phyloP scores from a whole-genome alignment of 371 early-diverging fungal species.

The Rhizopus delemar region DNA sequence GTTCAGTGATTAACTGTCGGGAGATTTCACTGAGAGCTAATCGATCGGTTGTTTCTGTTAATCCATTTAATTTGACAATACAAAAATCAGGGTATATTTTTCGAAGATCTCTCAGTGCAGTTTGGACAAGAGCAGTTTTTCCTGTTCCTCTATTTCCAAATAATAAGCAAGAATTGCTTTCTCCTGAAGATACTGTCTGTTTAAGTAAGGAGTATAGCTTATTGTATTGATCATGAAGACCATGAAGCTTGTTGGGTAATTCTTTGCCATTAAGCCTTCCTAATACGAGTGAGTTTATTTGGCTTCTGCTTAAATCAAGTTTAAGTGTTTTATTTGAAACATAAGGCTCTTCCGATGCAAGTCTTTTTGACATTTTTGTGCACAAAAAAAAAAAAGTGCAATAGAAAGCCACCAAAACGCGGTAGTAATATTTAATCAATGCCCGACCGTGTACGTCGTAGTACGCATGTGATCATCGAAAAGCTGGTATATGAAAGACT shows the following conservation, averaged over 20 bases:
- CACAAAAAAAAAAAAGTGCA: neutral
- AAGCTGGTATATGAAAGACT: neutral
- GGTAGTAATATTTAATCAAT: too few species aligned
- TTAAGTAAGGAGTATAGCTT: constrained; percentile 55
- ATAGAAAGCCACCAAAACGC: neutral
- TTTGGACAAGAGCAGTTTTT: constrained; percentile 54
- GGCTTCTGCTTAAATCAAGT: neutral
- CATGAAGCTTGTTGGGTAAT: constrained; percentile 42
- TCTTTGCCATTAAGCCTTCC: constrained; percentile 17
- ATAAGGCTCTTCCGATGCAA: neutral
- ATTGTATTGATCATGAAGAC: constrained; percentile 65
- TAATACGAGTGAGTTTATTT: neutral
- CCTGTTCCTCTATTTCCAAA: constrained; percentile 79
- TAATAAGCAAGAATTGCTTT: constrained; percentile 79
- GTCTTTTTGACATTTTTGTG: constrained; percentile 4
- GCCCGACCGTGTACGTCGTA: too few species aligned
- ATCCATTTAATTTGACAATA: constrained; percentile 76
- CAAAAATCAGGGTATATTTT: constrained; percentile 53
- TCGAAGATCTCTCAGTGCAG: constrained; percentile 43
- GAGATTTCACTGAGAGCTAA: constrained; percentile 82
- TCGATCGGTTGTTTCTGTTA: constrained; percentile 81
- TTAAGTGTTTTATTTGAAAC: neutral
- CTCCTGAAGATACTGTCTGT: constrained; percentile 63
- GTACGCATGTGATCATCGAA: too few species aligned
- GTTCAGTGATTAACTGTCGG: constrained; percentile 63